Conservation (phyloP, 148 eudicot genomes). For the Simmondsia chinensis region DNA sequence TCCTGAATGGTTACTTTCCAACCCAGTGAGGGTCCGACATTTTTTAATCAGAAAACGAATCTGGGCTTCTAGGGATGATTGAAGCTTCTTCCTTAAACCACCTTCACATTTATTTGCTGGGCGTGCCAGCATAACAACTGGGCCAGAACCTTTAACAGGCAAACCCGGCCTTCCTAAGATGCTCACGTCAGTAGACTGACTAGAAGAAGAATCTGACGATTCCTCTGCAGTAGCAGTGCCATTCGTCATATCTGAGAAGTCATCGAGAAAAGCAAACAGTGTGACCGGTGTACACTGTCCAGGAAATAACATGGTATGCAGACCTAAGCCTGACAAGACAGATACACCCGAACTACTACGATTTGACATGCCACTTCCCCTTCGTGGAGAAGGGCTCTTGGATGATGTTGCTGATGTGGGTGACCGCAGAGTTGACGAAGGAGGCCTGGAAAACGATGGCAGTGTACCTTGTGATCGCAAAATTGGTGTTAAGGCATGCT, state of each 20-base stretch:
- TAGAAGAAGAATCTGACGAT: conserved; percentile 31
- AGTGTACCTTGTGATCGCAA: conserved; percentile 37
- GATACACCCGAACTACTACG: conserved; percentile 53
- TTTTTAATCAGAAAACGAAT: conserved; percentile 84
- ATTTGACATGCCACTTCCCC: conserved; percentile 37
- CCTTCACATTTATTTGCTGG: conserved; percentile 66
- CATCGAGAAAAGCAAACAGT: conserved; percentile 80
- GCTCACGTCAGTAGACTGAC: conserved; percentile 35
- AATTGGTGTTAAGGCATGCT: conserved; percentile 57
- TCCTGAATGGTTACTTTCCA: conserved; percentile 56
- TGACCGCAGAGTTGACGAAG: conserved; percentile 41
- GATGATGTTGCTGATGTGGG: conserved; percentile 35
- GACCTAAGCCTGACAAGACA: conserved; percentile 60
- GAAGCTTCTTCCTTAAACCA: conserved; percentile 58
- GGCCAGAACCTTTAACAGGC: conserved; percentile 47
- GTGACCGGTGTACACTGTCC: conserved; percentile 92
- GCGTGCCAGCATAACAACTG: conserved; percentile 79
- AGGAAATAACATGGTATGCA: conserved; percentile 61
- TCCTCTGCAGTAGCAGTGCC: conserved; percentile 42
- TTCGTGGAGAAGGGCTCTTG: conserved; percentile 63
- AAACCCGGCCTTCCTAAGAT: conserved; percentile 34
- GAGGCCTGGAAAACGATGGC: conserved; percentile 31
- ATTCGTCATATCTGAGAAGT: conserved; percentile 47
- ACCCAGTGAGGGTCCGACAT: conserved; percentile 61
- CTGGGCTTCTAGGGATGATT: conserved; percentile 78